phyloP scores from a whole-genome alignment of 1,284 basidiomycete genomes.

The Naganishia cerealis region DNA sequence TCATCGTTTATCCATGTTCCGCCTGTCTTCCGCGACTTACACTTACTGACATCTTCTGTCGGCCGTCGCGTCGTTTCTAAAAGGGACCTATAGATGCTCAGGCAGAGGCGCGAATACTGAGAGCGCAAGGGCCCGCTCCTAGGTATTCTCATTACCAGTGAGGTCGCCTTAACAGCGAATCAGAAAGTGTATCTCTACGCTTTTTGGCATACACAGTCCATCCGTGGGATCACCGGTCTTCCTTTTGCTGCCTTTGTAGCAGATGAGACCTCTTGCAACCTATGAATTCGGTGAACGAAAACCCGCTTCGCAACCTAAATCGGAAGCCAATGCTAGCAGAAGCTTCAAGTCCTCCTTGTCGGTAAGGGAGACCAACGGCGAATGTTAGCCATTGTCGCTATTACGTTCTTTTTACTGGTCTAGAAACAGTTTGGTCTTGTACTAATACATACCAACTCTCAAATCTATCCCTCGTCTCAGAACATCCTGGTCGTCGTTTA shows the following conservation, averaged over 20 bases:
- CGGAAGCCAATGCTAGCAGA: conserved; percentile 36
- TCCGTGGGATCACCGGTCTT: conserved; percentile 39
- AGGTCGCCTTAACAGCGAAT: conserved; percentile 1
- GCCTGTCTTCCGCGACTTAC: too few relatives aligned
- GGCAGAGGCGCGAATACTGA: conserved; percentile 37
- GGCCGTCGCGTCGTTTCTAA: too few relatives aligned
- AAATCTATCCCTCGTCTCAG: too few relatives aligned
- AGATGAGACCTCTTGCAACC: conserved; percentile 53
- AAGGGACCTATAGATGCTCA: too few relatives aligned
- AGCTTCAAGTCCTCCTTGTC: conserved; percentile 42
- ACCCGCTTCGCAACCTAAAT: conserved; percentile 49
- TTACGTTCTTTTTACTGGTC: conserved; percentile 60
- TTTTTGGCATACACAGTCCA: conserved; percentile 35
- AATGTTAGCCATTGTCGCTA: conserved; percentile 58
- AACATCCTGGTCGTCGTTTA: too few relatives aligned
- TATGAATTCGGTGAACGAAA: too few relatives aligned
- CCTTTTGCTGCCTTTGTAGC: conserved; percentile 43
- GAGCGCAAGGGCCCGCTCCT: conserved; percentile 39
- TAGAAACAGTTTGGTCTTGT: conserved; percentile 66
- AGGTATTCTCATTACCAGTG: conserved; percentile 42
- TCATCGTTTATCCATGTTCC: too few relatives aligned
- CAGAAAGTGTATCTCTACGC: too few relatives aligned
- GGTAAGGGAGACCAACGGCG: conserved; percentile 58
- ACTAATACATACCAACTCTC: conserved; percentile 60
- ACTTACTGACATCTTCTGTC: too few relatives aligned